phyloP scores from a whole-genome alignment of 257 asterid genomes.

The Plantago major region DNA sequence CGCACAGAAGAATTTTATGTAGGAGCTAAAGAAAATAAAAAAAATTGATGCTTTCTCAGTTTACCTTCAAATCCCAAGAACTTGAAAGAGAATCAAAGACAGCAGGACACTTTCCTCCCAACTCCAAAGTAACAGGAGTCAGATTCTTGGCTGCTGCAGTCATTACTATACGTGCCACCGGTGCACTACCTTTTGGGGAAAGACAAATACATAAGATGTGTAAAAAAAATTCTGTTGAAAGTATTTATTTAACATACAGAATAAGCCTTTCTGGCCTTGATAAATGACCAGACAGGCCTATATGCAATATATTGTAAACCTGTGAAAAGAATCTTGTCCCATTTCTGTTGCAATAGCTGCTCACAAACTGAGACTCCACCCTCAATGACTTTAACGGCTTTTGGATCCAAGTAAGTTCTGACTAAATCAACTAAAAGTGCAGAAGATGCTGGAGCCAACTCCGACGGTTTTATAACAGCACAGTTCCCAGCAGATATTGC shows the following conservation, averaged over 20 bases:
- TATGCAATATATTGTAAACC: slow-evolving; percentile 27
- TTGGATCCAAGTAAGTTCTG: slow-evolving; percentile 42
- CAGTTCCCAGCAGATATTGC: slow-evolving; percentile 83
- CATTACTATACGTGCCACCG: slow-evolving; percentile 57
- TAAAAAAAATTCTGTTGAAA: not conserved
- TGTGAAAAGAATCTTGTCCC: slow-evolving; percentile 90
- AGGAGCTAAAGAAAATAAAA: not conserved
- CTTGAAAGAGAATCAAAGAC: slow-evolving; percentile 58
- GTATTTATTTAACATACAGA: not conserved
- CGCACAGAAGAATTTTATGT: not conserved
- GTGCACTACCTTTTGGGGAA: slow-evolving; percentile 41
- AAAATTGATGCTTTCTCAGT: not conserved
- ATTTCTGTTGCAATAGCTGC: slow-evolving; percentile 53
- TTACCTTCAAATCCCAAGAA: slow-evolving; percentile 55
- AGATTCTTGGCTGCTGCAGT: slow-evolving; percentile 68
- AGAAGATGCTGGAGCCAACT: slow-evolving; percentile 64
- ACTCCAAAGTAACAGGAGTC: slow-evolving; percentile 64
- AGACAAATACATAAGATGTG: not conserved
- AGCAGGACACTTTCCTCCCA: slow-evolving; percentile 90
- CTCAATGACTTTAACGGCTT: slow-evolving; percentile 60
- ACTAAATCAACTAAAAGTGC: slow-evolving; percentile 42
- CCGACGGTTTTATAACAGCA: slow-evolving; percentile 68
- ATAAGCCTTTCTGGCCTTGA: not conserved
- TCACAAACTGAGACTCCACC: slow-evolving; percentile 58
- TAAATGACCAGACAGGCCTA: not conserved